Percentiles rank a stretch among this genome's conserved stretches.
phyloP scores from a whole-genome alignment of 2,329 filamentous ascomycete species.

The Alternaria metachromatica region DNA sequence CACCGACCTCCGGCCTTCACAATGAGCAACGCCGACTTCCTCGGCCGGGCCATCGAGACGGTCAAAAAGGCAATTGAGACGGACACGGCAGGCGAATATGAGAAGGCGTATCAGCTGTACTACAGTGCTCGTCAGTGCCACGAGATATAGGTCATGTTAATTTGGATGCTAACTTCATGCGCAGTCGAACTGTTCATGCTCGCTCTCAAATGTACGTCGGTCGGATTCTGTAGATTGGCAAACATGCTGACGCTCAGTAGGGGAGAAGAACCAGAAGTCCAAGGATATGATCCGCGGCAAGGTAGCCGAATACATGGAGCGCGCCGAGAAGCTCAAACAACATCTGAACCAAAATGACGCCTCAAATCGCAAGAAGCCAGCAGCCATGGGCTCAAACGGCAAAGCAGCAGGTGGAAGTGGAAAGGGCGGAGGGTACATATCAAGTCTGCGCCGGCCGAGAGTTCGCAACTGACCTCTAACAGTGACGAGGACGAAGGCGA shows the following conservation, averaged over 20 bases:
- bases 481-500: conserved; percentile 69
- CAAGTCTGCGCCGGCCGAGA: neutral
- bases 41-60: conserved; percentile 93
- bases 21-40: conserved; percentile 97
- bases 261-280: conserved; percentile 95
- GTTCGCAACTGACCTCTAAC: conserved; percentile 34
- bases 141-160: neutral
- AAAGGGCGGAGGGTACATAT: conserved; percentile 60
- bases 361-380: conserved; percentile 71
- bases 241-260: conserved; percentile 33
- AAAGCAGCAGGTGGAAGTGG: conserved; percentile 68
- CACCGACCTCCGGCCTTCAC: conserved; percentile 32
- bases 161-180: conserved; percentile 21
- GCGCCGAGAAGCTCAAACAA: conserved; percentile 95
- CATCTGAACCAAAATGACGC: conserved; percentile 78
- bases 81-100: conserved; percentile 94
- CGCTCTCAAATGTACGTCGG: conserved; percentile 78
- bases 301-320: conserved; percentile 96
- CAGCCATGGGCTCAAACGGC: conserved; percentile 75
- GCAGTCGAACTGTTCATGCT: conserved; percentile 96
- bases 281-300: conserved; percentile 98
- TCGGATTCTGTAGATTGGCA: conserved; percentile 2
- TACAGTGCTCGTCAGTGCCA: conserved; percentile 70
- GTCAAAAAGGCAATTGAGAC: conserved; percentile 98
- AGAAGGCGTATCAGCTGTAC: conserved; percentile 95